Percentiles rank a stretch among this genome's conserved stretches.
Conservation (phyloP, 2,329 filamentous ascomycete genomes). For the Fusarium virguliforme region DNA sequence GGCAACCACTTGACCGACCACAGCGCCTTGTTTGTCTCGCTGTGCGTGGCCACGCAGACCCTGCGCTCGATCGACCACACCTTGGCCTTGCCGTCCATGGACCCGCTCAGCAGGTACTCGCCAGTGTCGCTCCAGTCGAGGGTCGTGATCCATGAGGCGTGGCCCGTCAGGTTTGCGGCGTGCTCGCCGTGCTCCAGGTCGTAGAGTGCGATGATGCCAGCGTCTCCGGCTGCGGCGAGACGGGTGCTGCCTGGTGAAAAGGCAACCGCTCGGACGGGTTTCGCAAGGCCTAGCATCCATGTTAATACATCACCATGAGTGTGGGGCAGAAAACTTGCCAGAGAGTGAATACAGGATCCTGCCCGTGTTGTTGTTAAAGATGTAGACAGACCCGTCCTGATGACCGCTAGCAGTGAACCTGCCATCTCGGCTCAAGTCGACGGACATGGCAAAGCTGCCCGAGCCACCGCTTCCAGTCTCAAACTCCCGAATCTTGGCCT, state of each 20-base stretch:
- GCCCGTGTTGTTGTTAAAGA: constrained; percentile 94
- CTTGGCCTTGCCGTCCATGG: constrained; percentile 94
- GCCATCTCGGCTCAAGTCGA: constrained; percentile 86
- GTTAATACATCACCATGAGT: constrained; percentile 25
- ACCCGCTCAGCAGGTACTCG: constrained; percentile 89
- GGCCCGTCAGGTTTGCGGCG: constrained; percentile 85
- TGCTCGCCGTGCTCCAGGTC: constrained; percentile 94
- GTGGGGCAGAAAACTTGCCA: constrained; percentile 64
- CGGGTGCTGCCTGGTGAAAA: constrained; percentile 91
- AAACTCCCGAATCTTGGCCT: constrained; percentile 82
- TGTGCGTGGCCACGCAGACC: constrained; percentile 92
- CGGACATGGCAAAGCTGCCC: constrained; percentile 90
- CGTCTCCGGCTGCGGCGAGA: constrained; percentile 91
- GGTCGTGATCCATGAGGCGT: constrained; percentile 89
- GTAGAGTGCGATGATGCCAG: constrained; percentile 90
- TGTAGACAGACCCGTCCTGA: constrained; percentile 91
- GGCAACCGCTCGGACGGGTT: constrained; percentile 86
- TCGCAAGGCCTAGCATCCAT: constrained; percentile 77
- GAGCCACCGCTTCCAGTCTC: constrained; percentile 81
- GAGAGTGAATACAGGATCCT: constrained; percentile 88
- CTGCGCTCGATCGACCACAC: constrained; percentile 93
- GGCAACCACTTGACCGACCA: constrained; percentile 91
- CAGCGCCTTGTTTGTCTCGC: constrained; percentile 87
- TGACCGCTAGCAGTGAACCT: constrained; percentile 92
- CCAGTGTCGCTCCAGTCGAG: constrained; percentile 95